Conservation (phyloP, 495 filamentous ascomycete genomes). For the Trichocladium antarcticum region DNA sequence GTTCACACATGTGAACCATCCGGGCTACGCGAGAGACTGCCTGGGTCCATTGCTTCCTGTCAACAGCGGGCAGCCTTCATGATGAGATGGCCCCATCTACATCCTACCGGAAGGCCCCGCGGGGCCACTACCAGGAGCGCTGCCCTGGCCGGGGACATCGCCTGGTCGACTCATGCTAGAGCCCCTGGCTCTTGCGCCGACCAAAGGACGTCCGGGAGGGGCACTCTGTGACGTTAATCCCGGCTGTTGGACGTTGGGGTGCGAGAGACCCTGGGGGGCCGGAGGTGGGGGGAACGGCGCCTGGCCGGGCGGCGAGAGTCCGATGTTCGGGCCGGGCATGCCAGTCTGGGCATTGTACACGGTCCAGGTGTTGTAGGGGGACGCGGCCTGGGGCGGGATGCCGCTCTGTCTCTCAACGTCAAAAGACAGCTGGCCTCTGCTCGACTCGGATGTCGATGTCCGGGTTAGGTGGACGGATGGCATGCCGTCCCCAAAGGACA, state of each 20-base stretch:
- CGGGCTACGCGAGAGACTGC: too few species aligned
- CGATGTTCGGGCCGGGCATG: background rate
- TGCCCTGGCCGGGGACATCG: background rate
- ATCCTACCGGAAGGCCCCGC: background rate
- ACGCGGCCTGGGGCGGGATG: conserved; percentile 14
- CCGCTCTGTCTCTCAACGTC: conserved; percentile 25
- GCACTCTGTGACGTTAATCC: too few species aligned
- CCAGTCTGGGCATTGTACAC: background rate
- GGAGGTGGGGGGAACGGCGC: too few species aligned
- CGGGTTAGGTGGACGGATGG: conserved; percentile 30
- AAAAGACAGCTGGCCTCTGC: conserved; percentile 13
- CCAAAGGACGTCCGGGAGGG: background rate
- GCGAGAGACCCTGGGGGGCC: too few species aligned
- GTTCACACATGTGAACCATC: too few species aligned
- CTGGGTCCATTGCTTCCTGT: too few species aligned
- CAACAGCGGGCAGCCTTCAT: too few species aligned
- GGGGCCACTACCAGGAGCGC: background rate
- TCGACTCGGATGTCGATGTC: conserved; percentile 7
- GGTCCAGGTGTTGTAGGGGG: conserved; percentile 16
- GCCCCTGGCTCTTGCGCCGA: background rate
- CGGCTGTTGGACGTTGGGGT: too few species aligned
- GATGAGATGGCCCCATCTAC: too few species aligned
- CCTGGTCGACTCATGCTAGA: background rate
- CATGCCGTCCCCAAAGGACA: conserved; percentile 6
- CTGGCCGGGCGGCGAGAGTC: background rate